Percentiles rank a stretch among this genome's conserved stretches.
Evolutionary conservation across 2,329 filamentous ascomycete species (phyloP).

Genomic region (Rutstroemia sp.): DNA sequence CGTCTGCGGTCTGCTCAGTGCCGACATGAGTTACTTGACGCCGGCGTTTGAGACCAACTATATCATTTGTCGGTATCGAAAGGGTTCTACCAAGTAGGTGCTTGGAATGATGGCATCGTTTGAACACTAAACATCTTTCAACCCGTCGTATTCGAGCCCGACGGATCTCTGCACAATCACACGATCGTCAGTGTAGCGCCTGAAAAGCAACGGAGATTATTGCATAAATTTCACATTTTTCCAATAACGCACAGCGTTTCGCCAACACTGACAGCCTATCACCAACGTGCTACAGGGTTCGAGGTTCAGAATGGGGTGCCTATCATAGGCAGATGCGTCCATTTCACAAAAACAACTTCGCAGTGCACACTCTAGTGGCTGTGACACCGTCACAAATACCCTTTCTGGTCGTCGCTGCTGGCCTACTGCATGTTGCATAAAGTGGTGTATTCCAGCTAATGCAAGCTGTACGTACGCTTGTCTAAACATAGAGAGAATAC

Average conservation of each 20-base stretch:
- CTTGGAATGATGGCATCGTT: not conserved
- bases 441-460: not conserved
- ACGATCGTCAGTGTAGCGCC: no score
- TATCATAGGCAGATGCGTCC: not conserved
- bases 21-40: not conserved
- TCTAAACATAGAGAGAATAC: conserved; percentile 9
- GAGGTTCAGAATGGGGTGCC: not conserved
- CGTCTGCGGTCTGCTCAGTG: not conserved
- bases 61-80: not conserved
- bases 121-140: not conserved
- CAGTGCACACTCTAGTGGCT: no score
- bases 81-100: not conserved
- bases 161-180: not conserved
- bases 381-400: no score
- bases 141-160: not conserved
- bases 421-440: conserved; percentile 7
- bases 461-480: not conserved
- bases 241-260: conserved; percentile 9
- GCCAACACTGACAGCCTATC: conserved; percentile 3
- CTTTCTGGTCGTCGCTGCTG: not conserved
- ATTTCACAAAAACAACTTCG: not conserved
- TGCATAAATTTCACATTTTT: conserved; percentile 4
- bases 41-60: not conserved
- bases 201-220: not conserved
- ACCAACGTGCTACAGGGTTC: not conserved